Evolutionary conservation across 2,329 filamentous ascomycete species (phyloP), one percentile per base, ranked within the genome.

Genomic region (Aspergillus fischeri): DNA sequence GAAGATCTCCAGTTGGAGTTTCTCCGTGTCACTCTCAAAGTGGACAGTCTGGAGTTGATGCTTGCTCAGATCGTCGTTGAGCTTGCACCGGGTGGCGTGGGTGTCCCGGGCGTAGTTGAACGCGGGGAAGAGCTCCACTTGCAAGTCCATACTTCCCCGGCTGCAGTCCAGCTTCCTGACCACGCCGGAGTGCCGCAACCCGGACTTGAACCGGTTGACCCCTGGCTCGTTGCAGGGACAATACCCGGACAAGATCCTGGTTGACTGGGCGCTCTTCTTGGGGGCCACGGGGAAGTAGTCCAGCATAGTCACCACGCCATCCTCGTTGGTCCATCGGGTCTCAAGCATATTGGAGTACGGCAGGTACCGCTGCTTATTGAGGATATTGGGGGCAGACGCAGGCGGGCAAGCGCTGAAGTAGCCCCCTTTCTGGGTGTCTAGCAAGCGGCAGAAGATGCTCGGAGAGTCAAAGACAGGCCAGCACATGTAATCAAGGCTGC

Each of bases 381-480:
- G 90, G 65, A 75, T 76, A 27, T 81, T 69, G 9, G 60, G 32
- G 42, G 78, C 71, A 1, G 75, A 63, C 2, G 80, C 79, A 24
- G 84, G 81, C 1, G 78, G 77, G 14, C 62, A 67, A 63, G 92
- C 88, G 62, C 81, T 85, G 72, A 90, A 91, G 70, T 87, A 84
- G 0, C 89, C 89, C 25, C 89, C 89, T 68, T 88, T 90, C 64
- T 88, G 77, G 67, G 89, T 87, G 73, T 92, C 89, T 2, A 92
- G 75, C 17, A 92, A 79, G 44, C 88, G 84, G 67, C 87, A 90
- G 70, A 92, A 92, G 51, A 92, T 75, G 0, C 86, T 87, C 0
- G 89, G 88, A 5, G 88, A 91, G 71, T 92, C 89, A 68, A 92
- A 92, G 63, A 90, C 85, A 3, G 88, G 89, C 89, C 88, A 92